Evolutionary conservation across 2,329 filamentous ascomycete genomes (phyloP).

Genomic region (Apiospora rasikravindrae): DNA sequence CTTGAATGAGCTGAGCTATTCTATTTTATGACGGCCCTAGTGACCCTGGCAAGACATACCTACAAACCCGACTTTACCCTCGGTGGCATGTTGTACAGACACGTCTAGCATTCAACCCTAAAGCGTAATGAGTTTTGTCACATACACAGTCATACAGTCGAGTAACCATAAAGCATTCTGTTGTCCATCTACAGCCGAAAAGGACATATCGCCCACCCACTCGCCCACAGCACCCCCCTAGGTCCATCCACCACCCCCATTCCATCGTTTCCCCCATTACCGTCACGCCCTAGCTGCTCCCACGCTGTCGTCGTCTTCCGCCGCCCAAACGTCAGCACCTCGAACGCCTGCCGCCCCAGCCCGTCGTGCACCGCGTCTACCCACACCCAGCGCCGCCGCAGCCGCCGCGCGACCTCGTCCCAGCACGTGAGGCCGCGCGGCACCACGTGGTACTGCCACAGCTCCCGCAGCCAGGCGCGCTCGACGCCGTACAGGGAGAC

Average conservation of each 20-base stretch:
- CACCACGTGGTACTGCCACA: background rate
- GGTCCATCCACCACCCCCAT: background rate
- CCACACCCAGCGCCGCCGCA: slow-evolving; percentile 9
- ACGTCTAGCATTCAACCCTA: no score
- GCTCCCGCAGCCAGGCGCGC: background rate
- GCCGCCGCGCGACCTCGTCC: background rate
- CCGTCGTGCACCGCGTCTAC: background rate
- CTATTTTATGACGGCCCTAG: no score
- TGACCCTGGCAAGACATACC: background rate
- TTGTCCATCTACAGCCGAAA: background rate
- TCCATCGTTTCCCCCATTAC: background rate
- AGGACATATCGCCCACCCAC: slow-evolving; percentile 1
- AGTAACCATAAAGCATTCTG: background rate
- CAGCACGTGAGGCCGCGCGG: background rate
- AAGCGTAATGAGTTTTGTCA: background rate
- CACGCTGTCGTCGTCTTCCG: background rate
- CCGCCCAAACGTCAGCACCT: background rate
- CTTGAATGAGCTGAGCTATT: background rate
- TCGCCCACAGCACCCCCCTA: background rate
- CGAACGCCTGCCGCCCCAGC: background rate
- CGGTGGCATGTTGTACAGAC: no score
- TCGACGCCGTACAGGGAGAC: background rate
- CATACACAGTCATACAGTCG: no score
- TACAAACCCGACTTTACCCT: no score
- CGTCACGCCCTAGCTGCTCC: background rate